A percentile compares a stretch with the other conserved stretches of the same genome.
phyloP scores from a whole-genome alignment of 768 basidiomycete genomes.

The Kwoniella pini region DNA sequence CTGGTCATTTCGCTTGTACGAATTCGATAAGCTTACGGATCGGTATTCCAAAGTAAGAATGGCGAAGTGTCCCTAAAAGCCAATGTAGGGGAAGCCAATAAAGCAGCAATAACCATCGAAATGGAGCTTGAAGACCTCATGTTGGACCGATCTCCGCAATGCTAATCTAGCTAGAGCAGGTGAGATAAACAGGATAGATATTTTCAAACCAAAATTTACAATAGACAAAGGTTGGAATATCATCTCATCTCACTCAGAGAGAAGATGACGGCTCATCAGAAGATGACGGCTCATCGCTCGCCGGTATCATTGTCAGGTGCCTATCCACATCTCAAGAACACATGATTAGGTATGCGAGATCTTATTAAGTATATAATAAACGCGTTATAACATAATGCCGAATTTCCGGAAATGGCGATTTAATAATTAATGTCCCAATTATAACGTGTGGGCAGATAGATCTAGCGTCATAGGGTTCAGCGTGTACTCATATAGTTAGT shows the following conservation, averaged over 20 bases:
- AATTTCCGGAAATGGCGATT: conserved; percentile 5
- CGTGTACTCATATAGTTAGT: too few species aligned
- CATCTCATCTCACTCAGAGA: too few species aligned
- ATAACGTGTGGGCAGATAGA: neutral
- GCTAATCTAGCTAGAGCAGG: neutral
- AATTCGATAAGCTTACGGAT: conserved; percentile 30
- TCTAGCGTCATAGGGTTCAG: conserved; percentile 2
- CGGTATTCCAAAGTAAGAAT: conserved; percentile 40
- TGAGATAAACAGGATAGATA: neutral
- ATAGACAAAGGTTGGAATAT: conserved; percentile 8
- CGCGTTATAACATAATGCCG: neutral
- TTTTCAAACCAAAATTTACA: too few species aligned
- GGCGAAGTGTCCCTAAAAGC: conserved; percentile 47
- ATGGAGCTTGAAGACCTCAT: conserved; percentile 10
- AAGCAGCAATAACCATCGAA: conserved; percentile 3
- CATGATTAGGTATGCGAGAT: too few species aligned
- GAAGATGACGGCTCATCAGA: too few species aligned
- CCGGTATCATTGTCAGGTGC: too few species aligned
- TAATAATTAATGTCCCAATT: neutral
- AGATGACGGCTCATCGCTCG: too few species aligned
- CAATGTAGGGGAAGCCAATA: conserved; percentile 20
- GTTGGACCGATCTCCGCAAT: neutral
- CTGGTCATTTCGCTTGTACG: neutral
- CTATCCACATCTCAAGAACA: too few species aligned
- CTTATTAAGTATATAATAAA: neutral